These are phyloP conservation scores for Botrytis aclada DNA, from an alignment of 2,329 filamentous ascomycete genomes.

Conservation along the genomic window DNA sequence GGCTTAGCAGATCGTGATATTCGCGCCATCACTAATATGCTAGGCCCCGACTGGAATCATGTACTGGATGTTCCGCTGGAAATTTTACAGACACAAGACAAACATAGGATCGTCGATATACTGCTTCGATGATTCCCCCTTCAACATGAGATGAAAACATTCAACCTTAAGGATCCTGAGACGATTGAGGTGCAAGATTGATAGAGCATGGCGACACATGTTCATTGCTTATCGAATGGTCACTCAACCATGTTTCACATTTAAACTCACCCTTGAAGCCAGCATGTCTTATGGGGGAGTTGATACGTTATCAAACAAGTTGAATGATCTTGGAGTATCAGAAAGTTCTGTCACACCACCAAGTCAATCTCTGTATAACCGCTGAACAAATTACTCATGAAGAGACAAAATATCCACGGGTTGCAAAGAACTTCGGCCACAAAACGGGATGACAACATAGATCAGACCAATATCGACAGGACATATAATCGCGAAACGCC, in stretches of 20 bases:
- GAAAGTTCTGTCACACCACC: neutral
- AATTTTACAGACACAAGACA: slow-evolving; percentile 16
- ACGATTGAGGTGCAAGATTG: neutral
- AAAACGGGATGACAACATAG: neutral
- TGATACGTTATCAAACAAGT: neutral
- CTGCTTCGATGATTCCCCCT: slow-evolving; percentile 16
- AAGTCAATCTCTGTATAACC: neutral
- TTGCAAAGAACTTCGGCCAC: neutral
- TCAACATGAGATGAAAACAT: neutral
- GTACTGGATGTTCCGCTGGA: slow-evolving; percentile 23
- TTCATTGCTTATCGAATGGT: neutral
- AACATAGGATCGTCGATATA: slow-evolving; percentile 31
- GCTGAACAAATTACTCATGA: neutral
- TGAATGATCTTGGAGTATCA: neutral
- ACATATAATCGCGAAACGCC: neutral
- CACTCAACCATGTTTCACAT: neutral
- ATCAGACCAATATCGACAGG: neutral
- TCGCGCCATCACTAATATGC: slow-evolving; percentile 14
- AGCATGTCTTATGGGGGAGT: neutral
- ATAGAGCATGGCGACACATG: neutral
- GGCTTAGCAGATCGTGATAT: slow-evolving; percentile 26
- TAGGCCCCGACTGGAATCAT: slow-evolving; percentile 21
- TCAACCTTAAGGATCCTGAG: neutral
- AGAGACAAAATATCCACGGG: neutral
- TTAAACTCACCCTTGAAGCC: neutral